Evolutionary conservation across 2,329 filamentous ascomycete species (phyloP).

Genomic region (Colletotrichum noveboracense): DNA sequence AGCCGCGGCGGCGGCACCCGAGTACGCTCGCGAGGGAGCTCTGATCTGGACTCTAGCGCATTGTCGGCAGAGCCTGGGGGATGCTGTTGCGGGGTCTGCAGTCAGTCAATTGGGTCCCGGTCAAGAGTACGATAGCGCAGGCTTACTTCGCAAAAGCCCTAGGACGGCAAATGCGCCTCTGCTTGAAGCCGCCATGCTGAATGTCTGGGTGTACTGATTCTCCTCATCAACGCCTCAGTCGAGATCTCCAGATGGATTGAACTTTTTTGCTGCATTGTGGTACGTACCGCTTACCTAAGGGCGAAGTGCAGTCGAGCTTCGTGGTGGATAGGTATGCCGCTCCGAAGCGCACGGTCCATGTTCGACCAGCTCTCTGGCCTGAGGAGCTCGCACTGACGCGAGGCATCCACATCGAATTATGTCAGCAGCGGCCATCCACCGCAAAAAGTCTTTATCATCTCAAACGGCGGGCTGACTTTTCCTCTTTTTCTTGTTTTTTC

Average conservation of each 20-base stretch:
- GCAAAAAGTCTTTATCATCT: conserved; percentile 18
- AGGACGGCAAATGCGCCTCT: conserved; percentile 58
- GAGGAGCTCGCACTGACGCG: background rate
- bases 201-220: conserved; percentile 12
- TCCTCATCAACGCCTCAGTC: conserved; percentile 11
- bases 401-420: background rate
- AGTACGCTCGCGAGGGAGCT: conserved; percentile 37
- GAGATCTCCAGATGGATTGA: conserved; percentile 22
- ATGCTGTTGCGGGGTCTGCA: conserved; percentile 23
- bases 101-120: conserved; percentile 9
- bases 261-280: conserved; percentile 31
- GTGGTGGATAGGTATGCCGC: background rate
- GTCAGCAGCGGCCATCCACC: background rate
- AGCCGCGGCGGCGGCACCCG: conserved; percentile 29
- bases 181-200: conserved; percentile 60
- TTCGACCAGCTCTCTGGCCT: background rate
- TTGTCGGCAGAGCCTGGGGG: conserved; percentile 39
- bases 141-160: conserved; percentile 56
- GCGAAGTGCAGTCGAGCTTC: background rate
- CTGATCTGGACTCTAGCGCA: conserved; percentile 38
- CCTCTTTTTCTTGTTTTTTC: conserved; percentile 36
- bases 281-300: conserved; percentile 30
- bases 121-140: background rate
- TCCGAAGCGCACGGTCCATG: background rate
- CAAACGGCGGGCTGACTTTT: background rate